Conservation (phyloP, 768 basidiomycete genomes). For the Pleurotus tuoliensis region DNA sequence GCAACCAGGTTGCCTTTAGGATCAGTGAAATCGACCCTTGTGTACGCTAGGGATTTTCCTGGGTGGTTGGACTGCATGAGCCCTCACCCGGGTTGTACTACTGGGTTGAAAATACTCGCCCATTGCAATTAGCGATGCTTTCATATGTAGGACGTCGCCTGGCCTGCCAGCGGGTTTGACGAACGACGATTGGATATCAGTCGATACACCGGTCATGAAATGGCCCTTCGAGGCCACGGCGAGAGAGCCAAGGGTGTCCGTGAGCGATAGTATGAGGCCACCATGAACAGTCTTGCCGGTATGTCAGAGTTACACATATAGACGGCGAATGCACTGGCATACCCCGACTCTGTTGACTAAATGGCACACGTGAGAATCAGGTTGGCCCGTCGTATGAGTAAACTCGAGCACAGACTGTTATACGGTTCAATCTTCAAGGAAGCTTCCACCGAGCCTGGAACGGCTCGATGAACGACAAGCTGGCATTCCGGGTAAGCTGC, state of each 20-base stretch:
- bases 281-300: slow-evolving; percentile 59
- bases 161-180: slow-evolving; percentile 70
- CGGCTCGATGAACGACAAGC: slow-evolving; percentile 62
- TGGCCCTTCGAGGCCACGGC: slow-evolving; percentile 81
- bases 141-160: slow-evolving; percentile 65
- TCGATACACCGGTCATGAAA: slow-evolving; percentile 86
- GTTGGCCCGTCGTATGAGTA: neutral
- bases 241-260: slow-evolving; percentile 81
- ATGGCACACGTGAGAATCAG: slow-evolving; percentile 5
- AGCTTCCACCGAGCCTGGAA: slow-evolving; percentile 68
- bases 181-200: slow-evolving; percentile 74
- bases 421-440: slow-evolving; percentile 72
- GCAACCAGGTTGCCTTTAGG: slow-evolving; percentile 67
- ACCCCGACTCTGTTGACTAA: slow-evolving; percentile 84
- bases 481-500: slow-evolving; percentile 20
- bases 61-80: neutral
- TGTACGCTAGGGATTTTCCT: slow-evolving; percentile 82
- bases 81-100: too few relatives aligned
- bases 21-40: slow-evolving; percentile 72
- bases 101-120: slow-evolving; percentile 34
- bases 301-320: neutral
- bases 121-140: slow-evolving; percentile 64
- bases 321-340: slow-evolving; percentile 18
- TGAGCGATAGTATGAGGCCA: slow-evolving; percentile 75
- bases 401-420: slow-evolving; percentile 48